Base-by-base conservation (phyloP, 495 filamentous ascomycete genomes). In the Chlorociboria aeruginascens region DNA sequence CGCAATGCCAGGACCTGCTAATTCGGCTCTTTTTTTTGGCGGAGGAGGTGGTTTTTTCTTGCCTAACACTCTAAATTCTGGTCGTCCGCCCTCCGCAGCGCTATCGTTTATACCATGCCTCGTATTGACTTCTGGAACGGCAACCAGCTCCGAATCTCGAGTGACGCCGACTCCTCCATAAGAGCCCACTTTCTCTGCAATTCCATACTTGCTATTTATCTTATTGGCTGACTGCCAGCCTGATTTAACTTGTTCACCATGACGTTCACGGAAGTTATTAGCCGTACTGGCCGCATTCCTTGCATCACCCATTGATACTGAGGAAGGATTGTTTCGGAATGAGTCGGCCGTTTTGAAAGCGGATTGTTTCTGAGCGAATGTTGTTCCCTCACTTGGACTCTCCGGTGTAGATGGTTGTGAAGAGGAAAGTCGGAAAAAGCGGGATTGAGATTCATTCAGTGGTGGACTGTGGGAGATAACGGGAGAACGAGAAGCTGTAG, bases 201-300 rank as follows among this genome's bases (percentile, higher is more conserved):
- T 61, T 11, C 63, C 63, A 54, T 76, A 74, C 47, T 75, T 80
- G 45, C 71, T 65, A 32, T 74, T 70, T 52, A 83, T 43, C 0
- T 67, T 70, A 40, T 71, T 73, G 11, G 79, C 76, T n/a, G 70
- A 71, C 57, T 74, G 67, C 61, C 73, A 69, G 0, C 84, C 86
- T 7, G 75, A 66, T 2, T 80, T 73, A 7, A 88, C 78, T 58
- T 88, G 79, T 25, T 81, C 83, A 6, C 78, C 78, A 60, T 88
- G 83, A 40, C 80, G 52, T 60, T 85, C 78, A 16, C 83, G 80
- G 57, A 89, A 87, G 53, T 80, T 85, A 44, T 79, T 79, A 9
- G 76, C 69, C 20, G 82, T 81, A n/a, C 69, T 68, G 3, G 73
- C 73, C 13, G 80, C 72, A 40, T 61, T 61, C 45, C 60, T 68